Percentiles rank a stretch among this genome's conserved stretches.
Conservation (phyloP, 306 rosid genomes). For the Fragaria vesca region DNA sequence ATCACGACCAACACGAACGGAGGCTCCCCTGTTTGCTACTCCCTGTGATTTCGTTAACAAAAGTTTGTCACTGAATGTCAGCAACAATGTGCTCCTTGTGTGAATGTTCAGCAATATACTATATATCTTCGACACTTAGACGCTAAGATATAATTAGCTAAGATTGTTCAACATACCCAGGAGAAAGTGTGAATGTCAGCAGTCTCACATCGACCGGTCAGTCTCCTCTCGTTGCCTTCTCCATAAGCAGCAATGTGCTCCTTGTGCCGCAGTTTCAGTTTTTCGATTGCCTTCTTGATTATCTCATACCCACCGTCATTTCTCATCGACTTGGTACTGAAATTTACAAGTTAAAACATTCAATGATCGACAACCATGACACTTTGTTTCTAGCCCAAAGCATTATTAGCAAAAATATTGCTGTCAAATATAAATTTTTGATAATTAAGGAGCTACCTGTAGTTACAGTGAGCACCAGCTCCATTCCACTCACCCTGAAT, state of each 20-base stretch:
- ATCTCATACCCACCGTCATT: constrained; percentile 41
- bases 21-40: constrained; percentile 61
- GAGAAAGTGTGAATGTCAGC: constrained; percentile 55
- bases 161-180: constrained; percentile 34
- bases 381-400: background rate
- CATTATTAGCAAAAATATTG: background rate
- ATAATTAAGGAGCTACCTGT: constrained; percentile 28
- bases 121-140: background rate
- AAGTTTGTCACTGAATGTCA: background rate
- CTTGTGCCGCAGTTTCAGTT: constrained; percentile 41
- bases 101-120: too few species aligned
- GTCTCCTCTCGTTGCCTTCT: constrained; percentile 57
- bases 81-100: background rate
- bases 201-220: constrained; percentile 61
- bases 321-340: constrained; percentile 54
- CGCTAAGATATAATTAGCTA: background rate
- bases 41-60: constrained; percentile 33
- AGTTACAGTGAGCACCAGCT: constrained; percentile 59
- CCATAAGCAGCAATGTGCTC: constrained; percentile 55
- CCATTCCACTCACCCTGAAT: constrained; percentile 62
- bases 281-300: constrained; percentile 56
- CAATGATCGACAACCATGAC: background rate
- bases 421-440: background rate
- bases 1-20: constrained; percentile 53
- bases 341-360: background rate